Conservation (phyloP, 768 basidiomycete species). For the Tephrocybe sp. region DNA sequence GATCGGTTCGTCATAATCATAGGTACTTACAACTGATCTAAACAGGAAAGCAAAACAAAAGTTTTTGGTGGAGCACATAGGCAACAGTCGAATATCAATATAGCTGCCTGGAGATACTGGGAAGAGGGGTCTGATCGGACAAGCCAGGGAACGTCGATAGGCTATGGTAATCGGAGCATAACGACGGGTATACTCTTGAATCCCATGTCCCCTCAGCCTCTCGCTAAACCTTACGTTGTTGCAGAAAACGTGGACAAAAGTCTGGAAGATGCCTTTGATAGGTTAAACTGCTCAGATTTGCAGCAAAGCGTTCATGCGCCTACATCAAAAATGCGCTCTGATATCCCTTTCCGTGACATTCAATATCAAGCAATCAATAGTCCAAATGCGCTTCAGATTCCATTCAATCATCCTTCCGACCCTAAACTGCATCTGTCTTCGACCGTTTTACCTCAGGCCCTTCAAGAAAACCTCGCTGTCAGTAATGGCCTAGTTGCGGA, state of each 20-base stretch:
- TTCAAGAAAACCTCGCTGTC: conserved; percentile 3
- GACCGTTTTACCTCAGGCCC: background rate
- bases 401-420: background rate
- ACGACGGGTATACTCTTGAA: background rate
- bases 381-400: background rate
- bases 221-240: background rate
- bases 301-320: background rate
- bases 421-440: conserved; percentile 7
- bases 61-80: conserved; percentile 3
- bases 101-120: conserved; percentile 12
- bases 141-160: conserved; percentile 1
- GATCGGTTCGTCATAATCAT: conserved; percentile 8
- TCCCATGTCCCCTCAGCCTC: background rate
- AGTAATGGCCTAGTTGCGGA: background rate
- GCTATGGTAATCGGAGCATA: background rate
- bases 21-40: conserved; percentile 1
- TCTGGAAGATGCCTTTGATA: conserved; percentile 1
- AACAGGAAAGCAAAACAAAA: background rate
- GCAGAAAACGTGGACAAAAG: background rate
- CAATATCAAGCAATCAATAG: conserved; percentile 12
- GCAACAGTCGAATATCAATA: conserved; percentile 12
- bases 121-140: conserved; percentile 5
- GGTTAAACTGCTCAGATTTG: background rate
- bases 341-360: conserved; percentile 12
- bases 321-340: conserved; percentile 2